phyloP scores from a whole-genome alignment of 495 filamentous ascomycete species.

The Hypoxylon cercidicola region DNA sequence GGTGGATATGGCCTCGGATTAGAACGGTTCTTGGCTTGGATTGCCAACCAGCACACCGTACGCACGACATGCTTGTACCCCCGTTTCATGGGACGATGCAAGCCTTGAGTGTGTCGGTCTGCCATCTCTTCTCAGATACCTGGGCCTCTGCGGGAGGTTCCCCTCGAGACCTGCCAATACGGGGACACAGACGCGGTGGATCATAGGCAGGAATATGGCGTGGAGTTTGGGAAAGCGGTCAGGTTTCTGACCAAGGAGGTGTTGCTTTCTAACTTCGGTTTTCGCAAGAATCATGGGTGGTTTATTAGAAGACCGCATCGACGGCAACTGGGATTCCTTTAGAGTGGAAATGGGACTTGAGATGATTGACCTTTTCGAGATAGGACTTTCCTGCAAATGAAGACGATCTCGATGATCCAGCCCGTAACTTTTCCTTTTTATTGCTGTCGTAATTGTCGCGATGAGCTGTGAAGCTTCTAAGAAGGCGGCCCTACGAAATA shows the following conservation, averaged over 20 bases:
- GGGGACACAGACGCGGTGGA: slow-evolving; percentile 12
- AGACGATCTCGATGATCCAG: neutral
- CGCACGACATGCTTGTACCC: slow-evolving; percentile 91
- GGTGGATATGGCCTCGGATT: slow-evolving; percentile 96
- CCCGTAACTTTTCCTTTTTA: too few relatives aligned
- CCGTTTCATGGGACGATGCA: slow-evolving; percentile 93
- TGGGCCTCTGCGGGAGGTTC: slow-evolving; percentile 18
- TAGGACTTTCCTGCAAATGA: neutral
- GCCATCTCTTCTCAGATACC: slow-evolving; percentile 9
- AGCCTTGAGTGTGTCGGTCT: slow-evolving; percentile 66
- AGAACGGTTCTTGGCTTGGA: slow-evolving; percentile 96
- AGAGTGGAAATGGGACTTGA: neutral
- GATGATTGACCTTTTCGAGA: neutral
- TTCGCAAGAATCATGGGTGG: slow-evolving; percentile 4
- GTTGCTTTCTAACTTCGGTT: slow-evolving; percentile 22
- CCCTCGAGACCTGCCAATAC: slow-evolving; percentile 11
- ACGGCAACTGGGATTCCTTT: neutral
- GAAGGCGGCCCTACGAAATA: too few relatives aligned
- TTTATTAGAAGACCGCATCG: neutral
- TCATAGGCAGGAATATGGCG: slow-evolving; percentile 6
- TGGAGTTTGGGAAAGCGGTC: slow-evolving; percentile 38
- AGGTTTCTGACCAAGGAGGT: slow-evolving; percentile 21
- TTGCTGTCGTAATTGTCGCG: too few relatives aligned
- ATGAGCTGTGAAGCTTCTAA: too few relatives aligned
- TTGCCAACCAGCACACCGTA: slow-evolving; percentile 92